Conservation (phyloP, 306 rosid genomes). For the Gillenia trifoliata region DNA sequence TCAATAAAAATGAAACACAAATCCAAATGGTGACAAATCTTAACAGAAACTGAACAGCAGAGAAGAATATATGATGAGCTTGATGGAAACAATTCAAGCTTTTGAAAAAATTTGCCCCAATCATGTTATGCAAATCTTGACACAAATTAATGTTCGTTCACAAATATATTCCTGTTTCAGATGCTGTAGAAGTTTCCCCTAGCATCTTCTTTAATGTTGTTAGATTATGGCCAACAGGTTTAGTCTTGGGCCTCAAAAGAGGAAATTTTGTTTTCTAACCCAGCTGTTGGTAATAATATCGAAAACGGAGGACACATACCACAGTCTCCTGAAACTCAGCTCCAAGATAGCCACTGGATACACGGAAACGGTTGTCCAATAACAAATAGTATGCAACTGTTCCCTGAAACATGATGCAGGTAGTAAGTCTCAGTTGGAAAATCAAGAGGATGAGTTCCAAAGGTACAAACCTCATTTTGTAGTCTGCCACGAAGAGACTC, state of each 20-base stretch:
- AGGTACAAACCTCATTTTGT: slow-evolving; percentile 68
- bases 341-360: slow-evolving; percentile 85
- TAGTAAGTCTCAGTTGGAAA: slow-evolving; percentile 20
- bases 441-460: slow-evolving; percentile 14
- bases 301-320: slow-evolving; percentile 33
- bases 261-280: background rate
- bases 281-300: background rate
- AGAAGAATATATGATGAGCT: background rate
- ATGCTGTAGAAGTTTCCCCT: background rate
- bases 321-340: slow-evolving; percentile 86
- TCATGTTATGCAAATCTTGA: background rate
- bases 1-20: background rate
- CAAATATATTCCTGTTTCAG: background rate
- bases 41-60: background rate
- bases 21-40: background rate
- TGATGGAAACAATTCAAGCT: background rate
- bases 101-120: background rate
- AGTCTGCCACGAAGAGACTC: slow-evolving; percentile 76
- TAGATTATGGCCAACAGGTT: background rate
- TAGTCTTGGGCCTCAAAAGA: background rate
- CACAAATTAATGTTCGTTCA: background rate
- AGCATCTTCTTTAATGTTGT: background rate
- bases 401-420: slow-evolving; percentile 55
- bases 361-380: slow-evolving; percentile 75
- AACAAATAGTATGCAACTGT: slow-evolving; percentile 85